Evolutionary conservation across 2,329 filamentous ascomycete species (phyloP), one percentile per base, ranked within the genome.

Genomic region (Endoconidiophora laricicola): DNA sequence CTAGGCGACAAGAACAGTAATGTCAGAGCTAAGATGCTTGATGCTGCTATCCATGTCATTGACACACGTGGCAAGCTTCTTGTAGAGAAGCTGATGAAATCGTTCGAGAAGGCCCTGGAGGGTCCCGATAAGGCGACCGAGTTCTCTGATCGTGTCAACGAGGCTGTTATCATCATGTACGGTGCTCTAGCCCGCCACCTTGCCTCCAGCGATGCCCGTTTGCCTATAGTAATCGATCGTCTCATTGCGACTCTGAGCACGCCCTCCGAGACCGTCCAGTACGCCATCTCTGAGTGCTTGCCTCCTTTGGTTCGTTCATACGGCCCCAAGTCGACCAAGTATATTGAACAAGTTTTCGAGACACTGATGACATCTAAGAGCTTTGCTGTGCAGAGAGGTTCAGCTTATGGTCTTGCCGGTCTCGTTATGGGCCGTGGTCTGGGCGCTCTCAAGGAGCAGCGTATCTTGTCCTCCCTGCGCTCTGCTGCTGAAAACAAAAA

Each of bases 151-250:
- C 78, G 86, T 53, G 83, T 96, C 55, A 95, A 95, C 58, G 91
- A 98, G 66, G 91, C 93, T 16, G 88, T 98, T 48, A 88, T 98
- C 57, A 91, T 98, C 58, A 82, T 98, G 62, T 98, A 98, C 59
- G 91, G 91, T 61, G 90, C 93, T 47, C 69, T 98, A 37, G 91
- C 88, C 41, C 79, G 85, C 47, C 91, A 98, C 69, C 68, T 98
- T 53, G 78, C 83, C 57, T 66, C 79, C 6, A 86, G 87, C n/a
- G 91, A 98, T 62, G 68, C 78, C 56, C 88, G 93, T 59, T 78
- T 96, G 45, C 86, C 88, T 1, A 79, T 83, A 51, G 91, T 98
- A 43, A 81, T 98, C 46, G 81, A 90, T 57, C 79, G 87, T 55
- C 71, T 98, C 20, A 72, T 98, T 50, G 78, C 79, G 20, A 95